A percentile compares a stretch with the other conserved stretches of the same genome.
phyloP scores from a whole-genome alignment of 73 alveolate genomes.

The Durusdinium trenchii region DNA sequence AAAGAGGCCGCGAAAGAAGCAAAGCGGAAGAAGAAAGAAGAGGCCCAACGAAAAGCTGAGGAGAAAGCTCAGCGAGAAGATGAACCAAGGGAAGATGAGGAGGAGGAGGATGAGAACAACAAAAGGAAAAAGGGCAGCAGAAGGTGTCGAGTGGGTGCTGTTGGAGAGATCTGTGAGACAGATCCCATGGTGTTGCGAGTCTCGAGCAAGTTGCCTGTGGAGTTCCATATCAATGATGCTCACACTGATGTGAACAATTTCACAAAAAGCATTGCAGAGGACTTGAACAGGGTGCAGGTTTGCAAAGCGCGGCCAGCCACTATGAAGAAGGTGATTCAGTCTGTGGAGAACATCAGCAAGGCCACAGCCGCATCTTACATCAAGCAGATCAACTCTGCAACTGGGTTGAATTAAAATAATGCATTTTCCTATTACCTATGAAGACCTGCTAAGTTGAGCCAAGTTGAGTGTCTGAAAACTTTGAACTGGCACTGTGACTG shows the following conservation, averaged over 20 bases:
- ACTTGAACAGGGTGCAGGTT: not conserved
- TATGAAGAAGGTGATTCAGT: not conserved
- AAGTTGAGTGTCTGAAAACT: no score
- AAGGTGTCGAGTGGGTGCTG: no score
- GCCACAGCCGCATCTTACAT: not conserved
- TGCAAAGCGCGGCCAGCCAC: not conserved
- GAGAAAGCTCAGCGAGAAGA: no score
- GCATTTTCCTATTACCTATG: no score
- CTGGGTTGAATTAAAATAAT: no score
- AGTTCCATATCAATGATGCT: not conserved
- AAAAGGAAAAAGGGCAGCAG: not conserved
- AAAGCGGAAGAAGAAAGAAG: not conserved
- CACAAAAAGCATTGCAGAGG: not conserved
- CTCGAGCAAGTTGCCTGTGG: constrained; percentile 5
- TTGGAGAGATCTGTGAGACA: not conserved
- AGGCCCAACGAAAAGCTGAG: not conserved
- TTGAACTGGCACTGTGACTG: no score
- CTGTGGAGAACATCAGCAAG: not conserved
- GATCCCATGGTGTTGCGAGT: not conserved
- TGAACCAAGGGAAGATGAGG: no score
- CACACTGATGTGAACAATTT: not conserved
- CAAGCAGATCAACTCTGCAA: not conserved
- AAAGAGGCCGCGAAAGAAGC: not conserved
- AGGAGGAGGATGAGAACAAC: no score
- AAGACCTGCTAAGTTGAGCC: no score